phyloP scores from a whole-genome alignment of 2,329 filamentous ascomycete genomes.

The Penicillium sp. region DNA sequence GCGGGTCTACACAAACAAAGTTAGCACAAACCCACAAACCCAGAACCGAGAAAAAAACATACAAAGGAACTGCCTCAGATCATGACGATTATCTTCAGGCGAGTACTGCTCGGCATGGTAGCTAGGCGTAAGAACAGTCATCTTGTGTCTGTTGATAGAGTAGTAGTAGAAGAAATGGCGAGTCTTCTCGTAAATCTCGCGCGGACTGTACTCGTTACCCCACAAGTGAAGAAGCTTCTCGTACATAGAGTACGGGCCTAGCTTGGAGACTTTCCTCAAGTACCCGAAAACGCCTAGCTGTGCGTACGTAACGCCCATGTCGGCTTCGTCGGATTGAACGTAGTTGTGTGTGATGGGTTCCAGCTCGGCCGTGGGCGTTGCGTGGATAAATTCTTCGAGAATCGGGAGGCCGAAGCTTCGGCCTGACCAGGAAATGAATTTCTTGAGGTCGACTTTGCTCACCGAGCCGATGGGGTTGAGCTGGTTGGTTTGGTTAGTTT shows the following conservation, averaged over 20 bases:
- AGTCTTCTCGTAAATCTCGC: constrained; percentile 51
- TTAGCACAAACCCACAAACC: background rate
- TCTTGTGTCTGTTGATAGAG: constrained; percentile 65
- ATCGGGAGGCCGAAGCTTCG: constrained; percentile 62
- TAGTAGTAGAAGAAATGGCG: constrained; percentile 51
- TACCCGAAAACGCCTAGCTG: constrained; percentile 55
- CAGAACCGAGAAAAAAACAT: background rate
- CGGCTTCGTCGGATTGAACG: constrained; percentile 31
- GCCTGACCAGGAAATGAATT: constrained; percentile 67
- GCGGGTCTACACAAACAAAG: constrained; percentile 28
- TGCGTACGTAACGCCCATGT: constrained; percentile 56
- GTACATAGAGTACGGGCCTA: constrained; percentile 57
- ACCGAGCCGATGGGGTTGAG: constrained; percentile 49
- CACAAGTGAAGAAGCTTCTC: constrained; percentile 54
- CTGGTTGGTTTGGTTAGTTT: background rate
- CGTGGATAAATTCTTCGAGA: constrained; percentile 64
- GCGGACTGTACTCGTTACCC: constrained; percentile 41
- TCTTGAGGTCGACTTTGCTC: constrained; percentile 67
- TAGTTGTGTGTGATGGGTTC: constrained; percentile 59
- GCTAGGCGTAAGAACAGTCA: constrained; percentile 59
- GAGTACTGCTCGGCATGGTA: constrained; percentile 55
- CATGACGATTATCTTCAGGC: constrained; percentile 60
- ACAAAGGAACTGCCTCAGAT: constrained; percentile 57
- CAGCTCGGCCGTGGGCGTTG: constrained; percentile 62
- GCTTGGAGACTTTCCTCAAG: constrained; percentile 55